These are phyloP conservation scores for Tephrocybe sp. DNA, from an alignment of 768 basidiomycete species.

Conservation along the genomic window DNA sequence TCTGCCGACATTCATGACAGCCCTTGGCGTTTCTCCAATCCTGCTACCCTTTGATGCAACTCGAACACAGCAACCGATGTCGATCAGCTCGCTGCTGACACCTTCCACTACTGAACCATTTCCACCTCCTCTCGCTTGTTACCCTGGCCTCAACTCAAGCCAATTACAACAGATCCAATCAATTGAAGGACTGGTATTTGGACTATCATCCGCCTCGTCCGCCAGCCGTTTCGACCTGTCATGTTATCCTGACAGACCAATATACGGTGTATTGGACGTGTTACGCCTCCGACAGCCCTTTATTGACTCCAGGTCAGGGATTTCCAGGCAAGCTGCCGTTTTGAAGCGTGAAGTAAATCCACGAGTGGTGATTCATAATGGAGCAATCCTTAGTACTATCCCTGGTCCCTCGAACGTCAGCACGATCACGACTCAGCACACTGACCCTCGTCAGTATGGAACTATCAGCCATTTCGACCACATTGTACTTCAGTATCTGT, in stretches of 20 bases:
- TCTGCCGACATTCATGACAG: slow-evolving; percentile 44
- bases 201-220: slow-evolving; percentile 32
- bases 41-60: slow-evolving; percentile 60
- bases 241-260: slow-evolving; percentile 55
- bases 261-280: slow-evolving; percentile 63
- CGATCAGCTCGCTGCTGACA: slow-evolving; percentile 39
- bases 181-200: slow-evolving; percentile 53
- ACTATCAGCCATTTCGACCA: slow-evolving; percentile 53
- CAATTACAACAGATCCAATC: slow-evolving; percentile 41
- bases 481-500: slow-evolving; percentile 55
- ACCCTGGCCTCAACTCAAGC: slow-evolving; percentile 43
- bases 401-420: slow-evolving; percentile 33
- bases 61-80: slow-evolving; percentile 21
- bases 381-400: slow-evolving; percentile 47
- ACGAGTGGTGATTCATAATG: slow-evolving; percentile 51
- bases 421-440: slow-evolving; percentile 27
- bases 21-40: slow-evolving; percentile 44
- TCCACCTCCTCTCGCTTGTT: slow-evolving; percentile 61
- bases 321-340: slow-evolving; percentile 48
- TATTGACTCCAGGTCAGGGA: slow-evolving; percentile 37
- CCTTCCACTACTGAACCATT: slow-evolving; percentile 42
- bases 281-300: slow-evolving; percentile 59
- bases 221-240: slow-evolving; percentile 40
- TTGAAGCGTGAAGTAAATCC: slow-evolving; percentile 42
- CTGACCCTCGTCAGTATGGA: slow-evolving; percentile 53